Base-by-base conservation (phyloP, 371 early-diverging fungal genomes). In the Mortierella sp. region DNA sequence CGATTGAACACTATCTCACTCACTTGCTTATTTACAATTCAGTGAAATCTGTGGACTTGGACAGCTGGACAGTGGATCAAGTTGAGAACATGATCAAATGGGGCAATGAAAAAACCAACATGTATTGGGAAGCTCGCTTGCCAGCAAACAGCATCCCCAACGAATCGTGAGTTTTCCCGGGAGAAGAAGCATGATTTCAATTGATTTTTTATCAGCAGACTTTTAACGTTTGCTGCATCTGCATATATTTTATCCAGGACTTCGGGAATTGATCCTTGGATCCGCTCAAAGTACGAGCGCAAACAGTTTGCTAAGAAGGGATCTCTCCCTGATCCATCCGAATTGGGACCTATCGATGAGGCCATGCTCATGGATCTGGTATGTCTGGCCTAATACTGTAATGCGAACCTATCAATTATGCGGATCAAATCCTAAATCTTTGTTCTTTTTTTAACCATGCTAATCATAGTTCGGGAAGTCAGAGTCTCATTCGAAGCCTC, bases 21-120 rank as follows among this genome's bases (percentile, higher is more conserved):
- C n/a, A n/a, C n/a, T 40, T 6, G 5, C 0, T 40, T 40, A 40
- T 28, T 23, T 28, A 28, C 28, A 12, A 28, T 5, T 26, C 76
- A 92, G 95, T 96, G 28, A 94, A 94, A 79, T 93, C 93, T 17
- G 92, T 94, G 29, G 95, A 95, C 75, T 82, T 95, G 81, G 95
- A 96, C 81, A 89, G 92, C 28, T 96, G 95, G 95, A 91, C 94
- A n/a, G 89, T 88, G 17, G 94, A 94, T 34, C 95, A 96, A 76
- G 88, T 95, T 34, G 91, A 92, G 78, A 93, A 87, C 72, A 94
- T 95, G 94, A 84, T 86, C 31, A 85, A 87, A 17, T 94, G 95
- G 94, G 96, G 96, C 40, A 96, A 96, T 75, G 93, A 86, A 49
- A 91, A 90, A 71, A 94, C 93, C 49, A 93, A 93, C 82, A 79